phyloP scores from a whole-genome alignment of 2,329 filamentous ascomycete genomes.

The Fusarium praegraminearum region DNA sequence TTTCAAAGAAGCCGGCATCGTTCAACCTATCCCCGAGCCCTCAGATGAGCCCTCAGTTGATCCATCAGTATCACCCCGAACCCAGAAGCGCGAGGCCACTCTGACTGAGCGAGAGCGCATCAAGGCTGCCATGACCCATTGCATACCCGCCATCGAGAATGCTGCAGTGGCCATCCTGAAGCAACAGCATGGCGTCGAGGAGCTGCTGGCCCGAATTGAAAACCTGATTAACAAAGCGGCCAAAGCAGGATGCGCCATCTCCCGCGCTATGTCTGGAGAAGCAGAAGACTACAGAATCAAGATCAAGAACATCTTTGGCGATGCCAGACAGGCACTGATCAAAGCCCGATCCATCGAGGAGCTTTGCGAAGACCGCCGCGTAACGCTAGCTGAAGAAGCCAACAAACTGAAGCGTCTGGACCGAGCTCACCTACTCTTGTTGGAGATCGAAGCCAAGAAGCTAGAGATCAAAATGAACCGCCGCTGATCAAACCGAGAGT shows the following conservation, averaged over 20 bases:
- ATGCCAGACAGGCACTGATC: neutral
- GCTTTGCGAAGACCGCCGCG: slow-evolving; percentile 2
- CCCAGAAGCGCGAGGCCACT: slow-evolving; percentile 5
- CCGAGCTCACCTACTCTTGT: neutral
- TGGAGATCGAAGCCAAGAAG: neutral
- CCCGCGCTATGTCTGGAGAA: slow-evolving; percentile 11
- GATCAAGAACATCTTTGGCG: neutral
- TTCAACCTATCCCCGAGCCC: neutral
- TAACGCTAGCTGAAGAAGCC: slow-evolving; percentile 17
- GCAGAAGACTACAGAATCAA: slow-evolving; percentile 11
- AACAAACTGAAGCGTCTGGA: slow-evolving; percentile 15
- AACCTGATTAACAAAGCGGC: neutral
- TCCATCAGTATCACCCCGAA: neutral
- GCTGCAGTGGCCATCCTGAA: neutral
- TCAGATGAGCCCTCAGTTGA: neutral
- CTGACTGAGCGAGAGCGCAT: slow-evolving; percentile 23
- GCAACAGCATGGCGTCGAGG: neutral
- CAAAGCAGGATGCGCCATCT: neutral
- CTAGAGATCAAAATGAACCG: neutral
- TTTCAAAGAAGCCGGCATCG: slow-evolving; percentile 6
- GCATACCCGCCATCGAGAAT: neutral
- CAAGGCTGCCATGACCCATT: neutral
- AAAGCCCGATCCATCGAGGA: neutral
- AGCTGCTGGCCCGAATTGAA: slow-evolving; percentile 1
- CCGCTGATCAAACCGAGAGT: neutral